phyloP scores from a whole-genome alignment of 2,329 filamentous ascomycete genomes.

The Xylariales sp. region DNA sequence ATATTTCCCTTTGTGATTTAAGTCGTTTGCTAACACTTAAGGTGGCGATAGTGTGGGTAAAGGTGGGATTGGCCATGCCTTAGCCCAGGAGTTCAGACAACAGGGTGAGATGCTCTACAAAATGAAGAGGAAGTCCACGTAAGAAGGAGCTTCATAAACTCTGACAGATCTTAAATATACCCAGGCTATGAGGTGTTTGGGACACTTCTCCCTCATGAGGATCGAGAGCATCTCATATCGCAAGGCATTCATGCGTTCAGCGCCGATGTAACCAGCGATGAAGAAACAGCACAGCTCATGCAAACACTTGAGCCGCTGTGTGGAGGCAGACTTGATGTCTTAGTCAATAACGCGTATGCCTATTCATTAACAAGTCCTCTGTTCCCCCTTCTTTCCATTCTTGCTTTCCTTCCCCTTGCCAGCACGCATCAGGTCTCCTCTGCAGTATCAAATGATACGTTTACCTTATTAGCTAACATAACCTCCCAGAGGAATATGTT shows the following conservation, averaged over 20 bases:
- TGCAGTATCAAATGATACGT: neutral
- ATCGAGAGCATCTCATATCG: conserved; percentile 8
- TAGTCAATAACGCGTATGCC: conserved; percentile 14
- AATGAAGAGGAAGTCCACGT: too few relatives aligned
- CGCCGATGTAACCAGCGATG: conserved; percentile 13
- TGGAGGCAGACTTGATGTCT: conserved; percentile 7
- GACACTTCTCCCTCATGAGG: conserved; percentile 11
- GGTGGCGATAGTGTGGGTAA: conserved; percentile 12
- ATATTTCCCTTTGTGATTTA: neutral
- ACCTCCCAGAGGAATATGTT: conserved; percentile 8
- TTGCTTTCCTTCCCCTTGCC: neutral
- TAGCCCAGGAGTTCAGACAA: conserved; percentile 10
- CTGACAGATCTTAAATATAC: too few relatives aligned
- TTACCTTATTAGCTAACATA: neutral
- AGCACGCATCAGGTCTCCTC: neutral
- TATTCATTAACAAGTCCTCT: neutral
- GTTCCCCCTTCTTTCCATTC: neutral
- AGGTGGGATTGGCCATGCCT: conserved; percentile 17
- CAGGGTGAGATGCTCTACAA: conserved; percentile 6
- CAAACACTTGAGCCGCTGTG: conserved; percentile 1
- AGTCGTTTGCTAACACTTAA: neutral
- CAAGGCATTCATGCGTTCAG: conserved; percentile 10
- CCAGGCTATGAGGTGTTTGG: too few relatives aligned
- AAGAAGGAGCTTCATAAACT: too few relatives aligned
- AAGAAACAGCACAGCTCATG: conserved; percentile 4